phyloP scores from a whole-genome alignment of 345 rosid species.

The Salix suchowensis region DNA sequence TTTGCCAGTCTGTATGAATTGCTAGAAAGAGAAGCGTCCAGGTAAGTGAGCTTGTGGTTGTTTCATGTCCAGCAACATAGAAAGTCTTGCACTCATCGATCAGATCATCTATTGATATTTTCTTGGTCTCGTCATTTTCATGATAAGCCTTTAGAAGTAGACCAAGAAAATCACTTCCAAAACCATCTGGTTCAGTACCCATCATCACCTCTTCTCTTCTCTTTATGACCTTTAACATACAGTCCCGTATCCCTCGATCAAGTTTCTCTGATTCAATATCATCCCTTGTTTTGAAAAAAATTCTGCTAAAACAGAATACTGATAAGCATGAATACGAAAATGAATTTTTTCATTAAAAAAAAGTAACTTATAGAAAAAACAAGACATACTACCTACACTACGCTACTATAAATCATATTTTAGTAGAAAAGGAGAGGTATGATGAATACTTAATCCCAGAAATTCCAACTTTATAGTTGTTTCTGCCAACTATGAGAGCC shows the following conservation, averaged over 20 bases:
- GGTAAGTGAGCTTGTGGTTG: slow-evolving; percentile 9
- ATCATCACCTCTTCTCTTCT: slow-evolving; percentile 10
- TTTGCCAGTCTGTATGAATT: slow-evolving; percentile 17
- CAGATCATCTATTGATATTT: slow-evolving; percentile 12
- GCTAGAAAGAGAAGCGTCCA: slow-evolving; percentile 21
- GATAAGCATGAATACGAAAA: background rate
- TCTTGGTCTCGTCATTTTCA: background rate
- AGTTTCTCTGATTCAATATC: slow-evolving; percentile 14
- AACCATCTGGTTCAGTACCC: background rate
- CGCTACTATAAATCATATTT: too few species aligned
- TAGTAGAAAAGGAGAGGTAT: background rate
- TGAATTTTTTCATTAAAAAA: background rate
- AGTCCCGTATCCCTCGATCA: slow-evolving; percentile 1
- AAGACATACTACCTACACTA: too few species aligned
- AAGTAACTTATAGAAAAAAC: too few species aligned
- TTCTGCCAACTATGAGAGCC: slow-evolving; percentile 15
- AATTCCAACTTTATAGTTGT: slow-evolving; percentile 15
- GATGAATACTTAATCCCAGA: slow-evolving; percentile 27
- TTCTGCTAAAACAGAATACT: background rate
- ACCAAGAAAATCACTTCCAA: slow-evolving; percentile 19
- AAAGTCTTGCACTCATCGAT: slow-evolving; percentile 20
- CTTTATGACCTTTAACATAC: slow-evolving; percentile 10
- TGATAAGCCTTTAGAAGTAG: slow-evolving; percentile 11
- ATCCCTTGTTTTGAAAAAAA: slow-evolving; percentile 3
- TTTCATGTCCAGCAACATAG: slow-evolving; percentile 22